Evolutionary conservation across 768 basidiomycete species (phyloP), one percentile per base, ranked within the genome.

Genomic region (Pleurotus tuoliensis): DNA sequence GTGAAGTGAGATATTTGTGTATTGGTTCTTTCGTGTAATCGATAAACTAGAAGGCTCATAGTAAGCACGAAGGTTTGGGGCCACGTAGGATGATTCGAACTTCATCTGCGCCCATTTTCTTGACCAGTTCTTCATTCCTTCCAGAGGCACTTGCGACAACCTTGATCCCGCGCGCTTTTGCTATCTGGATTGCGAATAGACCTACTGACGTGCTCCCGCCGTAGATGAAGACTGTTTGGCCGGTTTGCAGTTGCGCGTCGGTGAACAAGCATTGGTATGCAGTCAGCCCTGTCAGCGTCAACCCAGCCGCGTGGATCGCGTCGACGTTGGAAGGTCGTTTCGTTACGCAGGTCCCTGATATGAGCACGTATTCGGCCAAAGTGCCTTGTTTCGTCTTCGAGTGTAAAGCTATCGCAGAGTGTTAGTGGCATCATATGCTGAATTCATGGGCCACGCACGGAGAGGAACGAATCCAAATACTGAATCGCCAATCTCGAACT

Each of bases 131-230:
- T 45, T 81, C 78, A 58, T 88, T 90, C 66, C 76, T 81, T 1
- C 65, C 73, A 3, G 86, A 88, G 7, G 84, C 86, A 27, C 77
- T 82, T 0, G 81, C 81, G 1, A 79, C 72, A 3, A 90, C 87
- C 50, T 66, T 72, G 56, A 82, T 81, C 3, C 86, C 86, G 58
- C 73, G 74, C 1, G 80, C 76, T 64, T 90, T 91, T 5, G 88
- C 87, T 7, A 90, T 65, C 66, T 90, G 87, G 48, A 91, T 86
- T 1, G 86, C 88, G 61, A 79, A 80, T 16, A 76, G 71, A 4
- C 89, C 90, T 1, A 90, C 86, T 9, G 82, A 70, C 1, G 85
- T 82, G 50, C 83, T 85, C 3, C 87, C 90, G 0, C 88, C 88
- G 56, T 88, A 85, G 62, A 92, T 73, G 61, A 91, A 79, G 3